Percentiles rank a stretch among this genome's conserved stretches.
Conservation (phyloP, 495 filamentous ascomycete genomes). For the Apiosordaria backusii region DNA sequence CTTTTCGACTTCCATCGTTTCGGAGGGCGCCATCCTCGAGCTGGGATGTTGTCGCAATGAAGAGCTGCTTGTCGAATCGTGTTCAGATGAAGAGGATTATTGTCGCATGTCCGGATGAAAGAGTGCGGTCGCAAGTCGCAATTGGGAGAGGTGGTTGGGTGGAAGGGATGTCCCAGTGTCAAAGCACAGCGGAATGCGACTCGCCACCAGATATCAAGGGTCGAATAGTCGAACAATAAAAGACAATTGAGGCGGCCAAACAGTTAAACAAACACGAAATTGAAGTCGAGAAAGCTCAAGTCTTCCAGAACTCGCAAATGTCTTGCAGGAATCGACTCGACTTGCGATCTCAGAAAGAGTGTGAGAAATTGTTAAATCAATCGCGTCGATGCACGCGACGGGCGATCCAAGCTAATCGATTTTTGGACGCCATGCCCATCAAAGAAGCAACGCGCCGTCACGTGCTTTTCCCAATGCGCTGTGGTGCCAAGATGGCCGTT, state of each 20-base stretch:
- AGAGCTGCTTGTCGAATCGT: constrained; percentile 29
- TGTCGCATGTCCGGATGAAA: constrained; percentile 3
- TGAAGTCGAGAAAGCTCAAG: neutral
- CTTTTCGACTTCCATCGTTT: constrained; percentile 17
- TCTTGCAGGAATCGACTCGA: neutral
- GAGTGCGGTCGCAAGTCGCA: constrained; percentile 10
- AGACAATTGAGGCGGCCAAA: neutral
- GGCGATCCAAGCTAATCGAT: constrained; percentile 14
- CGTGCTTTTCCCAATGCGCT: constrained; percentile 14
- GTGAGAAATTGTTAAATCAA: constrained; percentile 9
- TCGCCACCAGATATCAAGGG: neutral
- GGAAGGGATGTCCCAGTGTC: neutral
- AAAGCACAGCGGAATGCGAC: constrained; percentile 3
- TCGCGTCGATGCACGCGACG: constrained; percentile 26
- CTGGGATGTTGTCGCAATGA: constrained; percentile 30
- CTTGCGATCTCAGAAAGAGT: neutral
- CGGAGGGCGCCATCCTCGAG: constrained; percentile 28
- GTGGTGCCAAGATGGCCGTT: neutral
- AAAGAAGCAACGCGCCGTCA: constrained; percentile 27
- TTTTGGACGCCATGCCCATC: constrained; percentile 7
- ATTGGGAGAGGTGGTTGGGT: neutral
- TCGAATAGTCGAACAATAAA: neutral
- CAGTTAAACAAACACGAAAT: neutral
- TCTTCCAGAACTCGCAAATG: neutral
- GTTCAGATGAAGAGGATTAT: constrained; percentile 30